phyloP scores from a whole-genome alignment of 306 rosid species.

The Begonia fuchsioides region DNA sequence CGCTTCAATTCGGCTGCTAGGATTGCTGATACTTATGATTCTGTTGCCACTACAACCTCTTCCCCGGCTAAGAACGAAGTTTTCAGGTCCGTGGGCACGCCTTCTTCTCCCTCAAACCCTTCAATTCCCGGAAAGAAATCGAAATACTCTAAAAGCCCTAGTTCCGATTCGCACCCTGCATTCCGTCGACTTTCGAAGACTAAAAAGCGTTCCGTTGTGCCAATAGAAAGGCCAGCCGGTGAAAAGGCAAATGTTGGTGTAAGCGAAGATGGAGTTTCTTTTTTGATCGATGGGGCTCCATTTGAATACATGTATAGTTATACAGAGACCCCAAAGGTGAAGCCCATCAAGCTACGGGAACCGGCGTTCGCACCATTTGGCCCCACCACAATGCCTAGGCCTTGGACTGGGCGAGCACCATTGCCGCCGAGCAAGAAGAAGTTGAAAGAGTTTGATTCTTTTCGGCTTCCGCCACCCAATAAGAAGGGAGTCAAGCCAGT shows the following conservation, averaged over 20 bases:
- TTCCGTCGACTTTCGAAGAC: constrained; percentile 25
- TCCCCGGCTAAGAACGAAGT: constrained; percentile 7
- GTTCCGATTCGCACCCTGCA: constrained; percentile 36
- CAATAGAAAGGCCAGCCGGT: constrained; percentile 15
- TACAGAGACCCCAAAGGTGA: constrained; percentile 73
- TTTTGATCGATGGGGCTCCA: constrained; percentile 60
- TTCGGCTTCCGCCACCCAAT: constrained; percentile 63
- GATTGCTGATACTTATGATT: constrained; percentile 11
- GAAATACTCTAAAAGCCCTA: constrained; percentile 42
- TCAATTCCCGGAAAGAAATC: constrained; percentile 59
- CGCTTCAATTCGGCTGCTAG: constrained; percentile 34
- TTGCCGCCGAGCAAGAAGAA: constrained; percentile 70
- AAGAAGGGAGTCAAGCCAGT: constrained; percentile 81
- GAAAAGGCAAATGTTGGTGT: constrained; percentile 30
- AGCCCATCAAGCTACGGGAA: constrained; percentile 67
- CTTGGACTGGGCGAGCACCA: constrained; percentile 84
- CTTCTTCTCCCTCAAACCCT: constrained; percentile 53
- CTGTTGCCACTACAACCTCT: constrained; percentile 7
- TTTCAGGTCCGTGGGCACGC: constrained; percentile 39
- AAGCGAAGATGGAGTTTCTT: constrained; percentile 46
- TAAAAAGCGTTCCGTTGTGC: constrained; percentile 7
- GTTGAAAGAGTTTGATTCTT: constrained; percentile 63
- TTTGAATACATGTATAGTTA: constrained; percentile 92
- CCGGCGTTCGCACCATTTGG: constrained; percentile 62
- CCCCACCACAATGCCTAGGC: constrained; percentile 50